phyloP scores from a whole-genome alignment of 2,329 filamentous ascomycete genomes.

The Stagonosporopsis chrysanthemi region DNA sequence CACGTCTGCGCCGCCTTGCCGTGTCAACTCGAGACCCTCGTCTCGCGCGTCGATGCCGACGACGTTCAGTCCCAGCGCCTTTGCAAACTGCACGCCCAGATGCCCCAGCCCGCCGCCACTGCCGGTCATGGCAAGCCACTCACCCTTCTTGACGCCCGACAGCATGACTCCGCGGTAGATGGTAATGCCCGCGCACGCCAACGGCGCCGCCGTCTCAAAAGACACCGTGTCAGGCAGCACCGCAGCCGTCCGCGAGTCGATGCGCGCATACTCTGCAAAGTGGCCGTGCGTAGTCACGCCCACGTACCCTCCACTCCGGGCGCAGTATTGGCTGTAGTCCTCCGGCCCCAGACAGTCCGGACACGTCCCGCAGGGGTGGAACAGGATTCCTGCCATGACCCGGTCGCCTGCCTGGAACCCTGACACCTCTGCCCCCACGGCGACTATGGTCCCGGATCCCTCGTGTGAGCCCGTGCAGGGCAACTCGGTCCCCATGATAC shows the following conservation, averaged over 20 bases:
- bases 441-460: constrained; percentile 10
- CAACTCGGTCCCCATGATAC: constrained; percentile 58
- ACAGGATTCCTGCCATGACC: constrained; percentile 64
- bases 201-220: constrained; percentile 34
- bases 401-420: constrained; percentile 60
- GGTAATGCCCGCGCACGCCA: constrained; percentile 56
- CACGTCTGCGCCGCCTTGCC: constrained; percentile 58
- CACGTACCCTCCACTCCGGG: constrained; percentile 16
- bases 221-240: constrained; percentile 29
- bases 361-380: constrained; percentile 63
- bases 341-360: constrained; percentile 60
- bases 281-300: constrained; percentile 58
- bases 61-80: constrained; percentile 80
- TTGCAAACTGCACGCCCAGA: constrained; percentile 82
- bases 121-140: constrained; percentile 81
- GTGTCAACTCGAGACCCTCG: constrained; percentile 64
- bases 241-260: constrained; percentile 32
- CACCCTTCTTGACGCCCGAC: constrained; percentile 72
- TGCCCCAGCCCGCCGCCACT: constrained; percentile 80
- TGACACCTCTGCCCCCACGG: constrained; percentile 53
- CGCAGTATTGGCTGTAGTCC: constrained; percentile 62
- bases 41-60: constrained; percentile 83
- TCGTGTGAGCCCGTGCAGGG: constrained; percentile 63
- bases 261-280: too few relatives aligned
- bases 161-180: constrained; percentile 81